phyloP scores from a whole-genome alignment of 805 yeast species.

The Pichia insulana region DNA sequence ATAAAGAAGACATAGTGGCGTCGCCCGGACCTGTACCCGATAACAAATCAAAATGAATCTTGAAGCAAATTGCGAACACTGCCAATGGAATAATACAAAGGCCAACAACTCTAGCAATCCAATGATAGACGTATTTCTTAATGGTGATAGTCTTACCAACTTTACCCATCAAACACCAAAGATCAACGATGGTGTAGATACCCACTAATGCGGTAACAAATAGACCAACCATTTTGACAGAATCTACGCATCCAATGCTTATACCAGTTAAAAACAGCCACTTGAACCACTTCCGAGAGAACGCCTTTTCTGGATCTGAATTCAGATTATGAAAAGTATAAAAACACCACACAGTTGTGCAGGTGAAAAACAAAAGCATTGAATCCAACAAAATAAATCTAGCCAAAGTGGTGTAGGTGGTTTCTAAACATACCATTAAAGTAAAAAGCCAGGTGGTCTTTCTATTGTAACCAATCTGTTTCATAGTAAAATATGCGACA shows the following conservation, averaged over 20 bases:
- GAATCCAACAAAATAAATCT: constrained; percentile 89
- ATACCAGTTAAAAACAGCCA: constrained; percentile 84
- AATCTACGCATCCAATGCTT: constrained; percentile 79
- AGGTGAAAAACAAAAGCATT: constrained; percentile 81
- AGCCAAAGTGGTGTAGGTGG: constrained; percentile 75
- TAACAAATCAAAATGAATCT: constrained; percentile 69
- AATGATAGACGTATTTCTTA: constrained; percentile 45
- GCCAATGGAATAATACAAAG: constrained; percentile 64
- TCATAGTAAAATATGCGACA: constrained; percentile 73
- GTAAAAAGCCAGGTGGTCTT: constrained; percentile 72
- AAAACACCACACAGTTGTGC: constrained; percentile 68
- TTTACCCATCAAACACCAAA: constrained; percentile 87
- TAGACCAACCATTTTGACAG: constrained; percentile 95
- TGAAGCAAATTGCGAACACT: constrained; percentile 67
- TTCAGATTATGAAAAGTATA: constrained; percentile 61
- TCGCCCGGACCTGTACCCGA: constrained; percentile 79
- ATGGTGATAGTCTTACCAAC: constrained; percentile 25
- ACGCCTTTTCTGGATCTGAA: constrained; percentile 35
- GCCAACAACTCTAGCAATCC: constrained; percentile 58
- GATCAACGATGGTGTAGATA: constrained; percentile 77
- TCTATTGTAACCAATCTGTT: constrained; percentile 62
- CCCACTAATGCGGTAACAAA: constrained; percentile 87
- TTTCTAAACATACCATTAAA: constrained; percentile 73
- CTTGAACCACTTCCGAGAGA: constrained; percentile 83
- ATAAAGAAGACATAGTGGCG: constrained; percentile 59